These are phyloP conservation scores for Solanum peruvianum DNA, from an alignment of 257 asterid genomes.

Conservation along the genomic window DNA sequence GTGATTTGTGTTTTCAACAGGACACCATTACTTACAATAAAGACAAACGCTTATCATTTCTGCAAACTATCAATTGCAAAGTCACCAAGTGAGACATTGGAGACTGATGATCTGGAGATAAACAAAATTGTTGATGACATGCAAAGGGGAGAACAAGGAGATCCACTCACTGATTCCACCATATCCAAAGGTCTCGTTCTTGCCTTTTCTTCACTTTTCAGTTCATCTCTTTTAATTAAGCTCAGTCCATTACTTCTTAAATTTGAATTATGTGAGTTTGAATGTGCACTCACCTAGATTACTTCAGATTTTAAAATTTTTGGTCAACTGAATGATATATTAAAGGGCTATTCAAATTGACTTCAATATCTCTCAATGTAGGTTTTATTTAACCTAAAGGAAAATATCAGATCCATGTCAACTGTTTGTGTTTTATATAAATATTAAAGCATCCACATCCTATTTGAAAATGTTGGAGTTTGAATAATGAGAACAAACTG, in stretches of 20 bases:
- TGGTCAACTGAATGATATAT: neutral
- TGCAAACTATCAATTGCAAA: slow-evolving; percentile 71
- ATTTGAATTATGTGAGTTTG: neutral
- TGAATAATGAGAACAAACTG: neutral
- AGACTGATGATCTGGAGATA: slow-evolving; percentile 9
- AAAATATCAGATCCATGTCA: neutral
- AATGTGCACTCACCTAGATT: neutral
- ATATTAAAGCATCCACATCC: neutral
- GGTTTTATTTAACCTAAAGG: neutral
- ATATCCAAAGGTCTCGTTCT: slow-evolving; percentile 10
- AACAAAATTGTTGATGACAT: neutral
- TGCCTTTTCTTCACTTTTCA: neutral
- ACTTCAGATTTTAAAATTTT: neutral
- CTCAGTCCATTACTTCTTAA: neutral
- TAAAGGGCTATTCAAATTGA: neutral
- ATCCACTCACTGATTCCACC: slow-evolving; percentile 4
- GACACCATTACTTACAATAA: slow-evolving; percentile 53
- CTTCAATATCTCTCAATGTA: neutral
- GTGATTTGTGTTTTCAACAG: slow-evolving; percentile 9
- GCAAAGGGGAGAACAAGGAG: slow-evolving; percentile 7
- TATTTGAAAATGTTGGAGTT: neutral
- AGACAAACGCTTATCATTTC: slow-evolving; percentile 74
- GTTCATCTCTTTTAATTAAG: neutral
- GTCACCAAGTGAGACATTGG: slow-evolving; percentile 14
- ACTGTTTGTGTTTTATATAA: neutral